These are phyloP conservation scores for Penicillium canariense DNA, from an alignment of 495 filamentous ascomycete genomes.

Conservation along the genomic window DNA sequence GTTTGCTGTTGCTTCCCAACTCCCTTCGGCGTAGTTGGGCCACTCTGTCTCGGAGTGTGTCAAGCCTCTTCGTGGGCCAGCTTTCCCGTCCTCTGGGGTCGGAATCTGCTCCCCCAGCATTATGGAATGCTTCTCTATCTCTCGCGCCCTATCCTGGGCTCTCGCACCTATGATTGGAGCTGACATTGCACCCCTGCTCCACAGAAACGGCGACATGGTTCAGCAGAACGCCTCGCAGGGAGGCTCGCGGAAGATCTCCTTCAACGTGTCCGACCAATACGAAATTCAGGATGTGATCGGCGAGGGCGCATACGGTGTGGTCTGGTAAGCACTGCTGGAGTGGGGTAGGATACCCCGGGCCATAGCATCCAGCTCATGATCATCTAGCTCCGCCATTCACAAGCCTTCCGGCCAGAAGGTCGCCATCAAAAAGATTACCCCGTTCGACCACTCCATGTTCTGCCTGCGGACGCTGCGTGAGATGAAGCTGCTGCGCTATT, in stretches of 20 bases:
- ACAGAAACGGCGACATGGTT: constrained; percentile 37
- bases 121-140: constrained; percentile 3
- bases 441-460: constrained; percentile 99
- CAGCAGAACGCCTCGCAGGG: constrained; percentile 47
- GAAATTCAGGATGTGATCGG: constrained; percentile 99
- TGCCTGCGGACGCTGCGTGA: constrained; percentile 94
- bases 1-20: background rate
- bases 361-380: constrained; percentile 17
- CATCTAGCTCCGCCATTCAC: constrained; percentile 87
- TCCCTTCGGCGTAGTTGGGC: background rate
- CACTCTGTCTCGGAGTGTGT: background rate
- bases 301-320: constrained; percentile 97
- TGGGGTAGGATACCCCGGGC: background rate
- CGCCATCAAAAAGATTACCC: constrained; percentile 99
- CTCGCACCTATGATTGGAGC: background rate
- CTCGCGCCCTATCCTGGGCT: background rate
- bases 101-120: background rate
- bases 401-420: constrained; percentile 99
- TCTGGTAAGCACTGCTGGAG: constrained; percentile 67
- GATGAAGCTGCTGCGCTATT: constrained; percentile 99
- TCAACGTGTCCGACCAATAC: constrained; percentile 99
- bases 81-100: background rate
- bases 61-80: background rate
- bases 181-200: constrained; percentile 6
- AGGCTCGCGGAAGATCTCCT: constrained; percentile 93